Base-by-base conservation (phyloP, 2,329 filamentous ascomycete species). In the Penicillium brasilianum region DNA sequence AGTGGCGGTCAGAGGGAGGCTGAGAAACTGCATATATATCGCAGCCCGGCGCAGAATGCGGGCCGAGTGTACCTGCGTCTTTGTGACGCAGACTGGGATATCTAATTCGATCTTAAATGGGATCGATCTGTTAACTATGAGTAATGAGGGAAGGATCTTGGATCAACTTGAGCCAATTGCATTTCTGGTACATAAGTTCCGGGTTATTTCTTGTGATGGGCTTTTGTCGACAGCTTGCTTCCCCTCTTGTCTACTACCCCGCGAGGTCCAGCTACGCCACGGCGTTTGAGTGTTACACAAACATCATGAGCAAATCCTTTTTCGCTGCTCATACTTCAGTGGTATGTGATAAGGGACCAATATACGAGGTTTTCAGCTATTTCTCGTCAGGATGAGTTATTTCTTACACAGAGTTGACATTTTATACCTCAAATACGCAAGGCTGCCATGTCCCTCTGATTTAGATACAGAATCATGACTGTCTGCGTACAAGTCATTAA, bases 11-110 rank as follows among this genome's bases (percentile, higher is more conserved):
- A 46, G 51, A 55, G 48, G 63, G 66, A 68, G 65, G 63, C 61
- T 67, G 57, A 63, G 46, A 56, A 54, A 52, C 20, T 37, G 44
- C 39, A 57, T 62, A 59, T 56, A 59, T 64, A n/a, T 30, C 16
- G 16, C 25, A 30, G 51, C 49, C 56, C 54, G 41, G 18, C 48
- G 44, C 56, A 48, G 36, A 48, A 60, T 36, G 48, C 53, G 46
- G n/a, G 44, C 43, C 53, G 57, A 43, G 37, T 28, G 62, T 69
- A 69, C 67, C 62, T 68, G 66, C 66, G 57, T 66, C 30, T 49
- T 32, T 10, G 50, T 54, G 51, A 34, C 44, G 50, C 58, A 41
- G n/a, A 25, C 49, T 57, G 51, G n/a, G 56, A 52, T 28, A 20
- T 36, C 37, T 18, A 51, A 54, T 46, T 57, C 22, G 28, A 61